Conservation (phyloP, 129 eudicot genomes). For the Centrapalus pauciflorus region DNA sequence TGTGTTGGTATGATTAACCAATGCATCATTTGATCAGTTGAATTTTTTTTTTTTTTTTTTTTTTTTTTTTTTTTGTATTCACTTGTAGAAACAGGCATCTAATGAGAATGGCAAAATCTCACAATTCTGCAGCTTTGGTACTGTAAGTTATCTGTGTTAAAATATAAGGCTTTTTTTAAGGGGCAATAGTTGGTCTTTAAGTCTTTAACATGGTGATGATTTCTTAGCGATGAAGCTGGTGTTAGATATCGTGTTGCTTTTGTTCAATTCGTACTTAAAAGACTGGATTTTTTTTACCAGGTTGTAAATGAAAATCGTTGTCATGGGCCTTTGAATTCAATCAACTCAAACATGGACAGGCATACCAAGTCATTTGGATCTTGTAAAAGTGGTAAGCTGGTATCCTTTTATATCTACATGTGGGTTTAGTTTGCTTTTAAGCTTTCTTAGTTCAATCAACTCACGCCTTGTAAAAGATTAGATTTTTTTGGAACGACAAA, state of each 20-base stretch:
- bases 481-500: too few relatives aligned
- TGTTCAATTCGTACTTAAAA: conserved; percentile 2
- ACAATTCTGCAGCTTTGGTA: conserved; percentile 22
- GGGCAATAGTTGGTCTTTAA: not conserved
- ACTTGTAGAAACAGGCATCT: conserved; percentile 35
- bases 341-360: conserved; percentile 17
- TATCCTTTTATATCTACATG: not conserved
- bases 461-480: too few relatives aligned
- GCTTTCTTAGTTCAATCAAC: not conserved
- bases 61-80: too few relatives aligned
- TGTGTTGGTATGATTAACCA: not conserved
- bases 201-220: not conserved
- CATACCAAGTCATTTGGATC: conserved; percentile 35
- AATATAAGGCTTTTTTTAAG: not conserved
- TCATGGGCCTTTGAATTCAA: conserved; percentile 17
- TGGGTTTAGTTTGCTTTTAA: not conserved
- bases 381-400: conserved; percentile 35
- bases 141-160: conserved; percentile 25
- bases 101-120: conserved; percentile 21
- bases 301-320: conserved; percentile 21
- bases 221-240: not conserved
- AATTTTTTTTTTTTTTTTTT: too few relatives aligned
- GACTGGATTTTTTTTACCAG: conserved; percentile 12
- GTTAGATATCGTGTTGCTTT: conserved; percentile 1
- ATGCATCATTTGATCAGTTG: not conserved